A percentile compares a stretch with the other conserved stretches of the same genome.
These are phyloP conservation scores for Pinus albicaulis DNA, from an alignment of 75 land plant species.

Conservation along the genomic window DNA sequence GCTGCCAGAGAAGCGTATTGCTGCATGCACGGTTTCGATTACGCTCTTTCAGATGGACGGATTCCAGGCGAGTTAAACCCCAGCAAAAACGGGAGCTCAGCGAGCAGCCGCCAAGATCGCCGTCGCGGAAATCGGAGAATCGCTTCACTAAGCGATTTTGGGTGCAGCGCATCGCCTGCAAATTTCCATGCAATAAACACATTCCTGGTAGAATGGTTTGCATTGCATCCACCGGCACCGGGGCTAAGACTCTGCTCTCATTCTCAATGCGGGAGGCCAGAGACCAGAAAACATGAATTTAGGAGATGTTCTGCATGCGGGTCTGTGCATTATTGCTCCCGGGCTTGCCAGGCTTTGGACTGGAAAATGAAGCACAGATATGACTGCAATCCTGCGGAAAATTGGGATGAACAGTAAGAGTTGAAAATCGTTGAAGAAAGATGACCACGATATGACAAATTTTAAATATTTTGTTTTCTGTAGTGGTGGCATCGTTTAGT, in stretches of 20 bases:
- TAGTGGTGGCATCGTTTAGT: too few species aligned
- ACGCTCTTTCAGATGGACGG: slow-evolving; percentile 1
- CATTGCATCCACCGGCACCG: slow-evolving; percentile 5
- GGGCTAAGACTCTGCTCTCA: slow-evolving; percentile 22
- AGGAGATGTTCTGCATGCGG: slow-evolving; percentile 26
- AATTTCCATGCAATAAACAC: slow-evolving; percentile 15
- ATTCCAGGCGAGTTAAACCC: slow-evolving; percentile 1
- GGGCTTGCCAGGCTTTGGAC: slow-evolving; percentile 30
- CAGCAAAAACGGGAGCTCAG: slow-evolving; percentile 1
- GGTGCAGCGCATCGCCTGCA: slow-evolving; percentile 12
- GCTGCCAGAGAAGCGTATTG: slow-evolving; percentile 15
- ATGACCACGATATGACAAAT: too few species aligned
- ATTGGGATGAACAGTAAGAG: slow-evolving; percentile 5
- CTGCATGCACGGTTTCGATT: slow-evolving; percentile 10
- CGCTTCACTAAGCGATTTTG: slow-evolving; percentile 5
- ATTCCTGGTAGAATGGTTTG: slow-evolving; percentile 25
- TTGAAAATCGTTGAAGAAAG: slow-evolving; percentile 15
- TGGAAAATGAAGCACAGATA: slow-evolving; percentile 21
- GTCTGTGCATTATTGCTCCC: slow-evolving; percentile 21
- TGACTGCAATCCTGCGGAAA: slow-evolving; percentile 15
- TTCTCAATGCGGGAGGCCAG: slow-evolving; percentile 21
- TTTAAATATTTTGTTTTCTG: too few species aligned
- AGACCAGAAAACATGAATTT: slow-evolving; percentile 26
- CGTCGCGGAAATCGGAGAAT: slow-evolving; percentile 23
- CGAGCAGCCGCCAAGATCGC: background rate